These are phyloP conservation scores for Saccharata proteae DNA, from an alignment of 2,329 filamentous ascomycete species.

Conservation along the genomic window DNA sequence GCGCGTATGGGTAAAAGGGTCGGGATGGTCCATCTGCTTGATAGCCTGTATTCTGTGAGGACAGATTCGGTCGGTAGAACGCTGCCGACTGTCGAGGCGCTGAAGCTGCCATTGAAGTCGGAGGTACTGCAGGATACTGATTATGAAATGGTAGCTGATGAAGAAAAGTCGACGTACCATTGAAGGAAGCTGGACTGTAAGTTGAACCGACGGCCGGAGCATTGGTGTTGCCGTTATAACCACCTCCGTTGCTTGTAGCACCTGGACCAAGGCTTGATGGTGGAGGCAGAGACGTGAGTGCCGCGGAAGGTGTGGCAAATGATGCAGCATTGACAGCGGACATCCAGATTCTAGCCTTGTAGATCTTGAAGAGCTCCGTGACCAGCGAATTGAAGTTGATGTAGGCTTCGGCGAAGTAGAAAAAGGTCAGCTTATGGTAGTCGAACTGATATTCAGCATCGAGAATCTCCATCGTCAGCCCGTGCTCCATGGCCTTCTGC, in stretches of 20 bases:
- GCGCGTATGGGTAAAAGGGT: constrained; percentile 4
- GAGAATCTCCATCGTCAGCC: constrained; percentile 94
- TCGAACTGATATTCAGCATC: constrained; percentile 99
- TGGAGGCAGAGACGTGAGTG: constrained; percentile 20
- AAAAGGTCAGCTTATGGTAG: constrained; percentile 97
- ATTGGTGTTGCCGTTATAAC: background rate
- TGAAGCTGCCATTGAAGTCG: no score
- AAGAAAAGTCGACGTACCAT: constrained; percentile 2
- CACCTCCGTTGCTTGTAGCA: constrained; percentile 17
- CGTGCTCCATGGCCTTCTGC: constrained; percentile 90
- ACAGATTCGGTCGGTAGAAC: no score
- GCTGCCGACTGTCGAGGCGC: constrained; percentile 6
- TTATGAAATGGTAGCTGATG: no score
- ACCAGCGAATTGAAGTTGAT: constrained; percentile 99
- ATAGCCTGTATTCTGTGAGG: no score
- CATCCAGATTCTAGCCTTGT: constrained; percentile 99
- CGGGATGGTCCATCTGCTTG: constrained; percentile 2
- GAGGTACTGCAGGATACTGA: no score
- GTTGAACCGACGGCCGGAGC: constrained; percentile 4
- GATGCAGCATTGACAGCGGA: constrained; percentile 97
- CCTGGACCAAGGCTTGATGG: constrained; percentile 27
- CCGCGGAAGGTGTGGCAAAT: constrained; percentile 37
- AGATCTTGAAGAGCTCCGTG: constrained; percentile 96
- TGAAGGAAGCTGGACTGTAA: constrained; percentile 7
- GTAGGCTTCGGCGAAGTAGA: constrained; percentile 95